Conservation (phyloP, 1,284 basidiomycete species). For the Rhizopogon hawkerae region DNA sequence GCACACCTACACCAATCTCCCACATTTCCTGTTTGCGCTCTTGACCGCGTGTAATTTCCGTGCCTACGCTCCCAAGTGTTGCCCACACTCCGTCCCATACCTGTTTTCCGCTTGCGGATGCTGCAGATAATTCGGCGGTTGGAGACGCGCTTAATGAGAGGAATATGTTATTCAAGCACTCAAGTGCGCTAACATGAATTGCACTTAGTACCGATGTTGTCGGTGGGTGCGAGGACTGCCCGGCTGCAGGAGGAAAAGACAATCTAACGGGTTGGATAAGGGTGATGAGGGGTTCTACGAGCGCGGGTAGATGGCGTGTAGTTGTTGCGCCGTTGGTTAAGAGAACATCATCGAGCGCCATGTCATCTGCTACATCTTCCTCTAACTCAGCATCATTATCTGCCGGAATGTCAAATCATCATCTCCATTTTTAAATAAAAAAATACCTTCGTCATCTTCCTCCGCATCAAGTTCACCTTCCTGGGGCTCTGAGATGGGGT, state of each 20-base stretch:
- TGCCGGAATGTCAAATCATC: slow-evolving; percentile 9
- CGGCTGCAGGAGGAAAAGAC: slow-evolving; percentile 70
- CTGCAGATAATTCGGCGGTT: slow-evolving; percentile 32
- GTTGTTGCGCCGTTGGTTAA: slow-evolving; percentile 14
- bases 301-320: slow-evolving; percentile 32
- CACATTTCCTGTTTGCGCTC: slow-evolving; percentile 62
- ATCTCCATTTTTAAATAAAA: slow-evolving; percentile 13
- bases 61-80: slow-evolving; percentile 51
- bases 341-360: slow-evolving; percentile 23
- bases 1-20: slow-evolving; percentile 63
- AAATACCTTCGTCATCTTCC: slow-evolving; percentile 29
- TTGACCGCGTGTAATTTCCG: slow-evolving; percentile 49
- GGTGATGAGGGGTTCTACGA: slow-evolving; percentile 54
- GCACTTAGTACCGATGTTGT: slow-evolving; percentile 76
- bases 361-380: slow-evolving; percentile 31
- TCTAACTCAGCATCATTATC: slow-evolving; percentile 32
- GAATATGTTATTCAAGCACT: slow-evolving; percentile 88
- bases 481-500: slow-evolving; percentile 40
- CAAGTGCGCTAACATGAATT: slow-evolving; percentile 77
- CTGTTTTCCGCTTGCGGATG: slow-evolving; percentile 39
- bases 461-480: slow-evolving; percentile 32
- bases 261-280: slow-evolving; percentile 66
- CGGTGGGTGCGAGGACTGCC: slow-evolving; percentile 70
- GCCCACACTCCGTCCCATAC: slow-evolving; percentile 60
- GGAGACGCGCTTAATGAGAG: slow-evolving; percentile 56